A percentile compares a stretch with the other conserved stretches of the same genome.
Evolutionary conservation across 805 yeast species (phyloP).

Genomic region (Metschnikowia amazonensis): DNA sequence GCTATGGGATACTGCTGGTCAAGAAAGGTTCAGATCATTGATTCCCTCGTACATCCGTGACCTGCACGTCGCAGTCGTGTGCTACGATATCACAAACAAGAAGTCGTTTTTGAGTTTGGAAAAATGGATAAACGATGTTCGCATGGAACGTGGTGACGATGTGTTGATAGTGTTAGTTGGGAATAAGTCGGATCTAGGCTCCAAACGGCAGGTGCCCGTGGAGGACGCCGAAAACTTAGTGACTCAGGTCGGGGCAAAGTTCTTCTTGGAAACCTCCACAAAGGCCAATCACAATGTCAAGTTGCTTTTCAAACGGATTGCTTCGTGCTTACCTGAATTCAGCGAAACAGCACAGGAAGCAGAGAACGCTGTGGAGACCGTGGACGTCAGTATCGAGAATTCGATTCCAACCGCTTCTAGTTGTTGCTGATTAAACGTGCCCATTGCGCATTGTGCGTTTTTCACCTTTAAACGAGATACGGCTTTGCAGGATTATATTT

Average conservation of each 20-base stretch:
- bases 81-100: constrained; percentile 86
- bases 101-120: constrained; percentile 79
- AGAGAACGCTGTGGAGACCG: constrained; percentile 31
- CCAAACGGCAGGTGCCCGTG: constrained; percentile 69
- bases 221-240: constrained; percentile 85
- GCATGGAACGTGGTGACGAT: constrained; percentile 86
- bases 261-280: constrained; percentile 89
- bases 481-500: neutral
- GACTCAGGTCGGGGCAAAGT: constrained; percentile 65
- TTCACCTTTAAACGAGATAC: neutral
- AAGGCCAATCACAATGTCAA: constrained; percentile 94
- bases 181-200: constrained; percentile 80
- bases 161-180: constrained; percentile 91
- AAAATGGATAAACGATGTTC: constrained; percentile 94
- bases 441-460: neutral
- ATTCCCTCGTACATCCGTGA: constrained; percentile 96
- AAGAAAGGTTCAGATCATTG: constrained; percentile 89
- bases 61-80: constrained; percentile 94
- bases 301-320: constrained; percentile 82
- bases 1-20: constrained; percentile 99
- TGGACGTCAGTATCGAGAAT: constrained; percentile 36
- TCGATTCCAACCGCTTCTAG: constrained; percentile 11
- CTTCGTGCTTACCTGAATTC: constrained; percentile 85
- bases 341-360: constrained; percentile 18
- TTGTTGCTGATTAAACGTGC: constrained; percentile 9